Evolutionary conservation across 2,329 filamentous ascomycete genomes (phyloP).

Genomic region (Metarhizium guizhouense): DNA sequence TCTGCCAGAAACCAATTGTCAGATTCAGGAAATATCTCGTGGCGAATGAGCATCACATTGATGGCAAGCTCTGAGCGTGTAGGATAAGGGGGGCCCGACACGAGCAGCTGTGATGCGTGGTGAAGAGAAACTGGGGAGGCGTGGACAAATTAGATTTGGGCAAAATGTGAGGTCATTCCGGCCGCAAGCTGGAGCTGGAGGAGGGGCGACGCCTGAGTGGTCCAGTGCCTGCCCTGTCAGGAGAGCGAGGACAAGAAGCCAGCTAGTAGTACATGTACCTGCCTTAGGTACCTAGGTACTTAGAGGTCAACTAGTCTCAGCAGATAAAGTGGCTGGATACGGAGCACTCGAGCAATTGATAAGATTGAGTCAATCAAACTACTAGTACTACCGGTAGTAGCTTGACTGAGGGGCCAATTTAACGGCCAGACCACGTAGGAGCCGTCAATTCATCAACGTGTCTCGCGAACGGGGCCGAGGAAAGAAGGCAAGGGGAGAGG

Average conservation of each 20-base stretch:
- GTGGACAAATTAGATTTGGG: not conserved
- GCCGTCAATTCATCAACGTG: conserved; percentile 1
- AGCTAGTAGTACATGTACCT: too few relatives aligned
- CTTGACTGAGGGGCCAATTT: not conserved
- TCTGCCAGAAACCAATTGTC: not conserved
- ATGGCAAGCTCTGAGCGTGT: not conserved
- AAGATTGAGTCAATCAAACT: too few relatives aligned
- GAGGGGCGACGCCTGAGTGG: not conserved
- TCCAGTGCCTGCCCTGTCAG: too few relatives aligned
- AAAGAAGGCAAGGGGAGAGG: not conserved
- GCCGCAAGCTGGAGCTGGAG: not conserved
- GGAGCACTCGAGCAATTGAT: not conserved
- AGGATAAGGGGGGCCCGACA: not conserved
- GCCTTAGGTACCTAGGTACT: too few relatives aligned
- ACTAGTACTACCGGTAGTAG: too few relatives aligned
- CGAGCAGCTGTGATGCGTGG: not conserved
- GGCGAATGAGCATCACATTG: not conserved
- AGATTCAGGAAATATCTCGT: not conserved
- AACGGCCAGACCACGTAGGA: not conserved
- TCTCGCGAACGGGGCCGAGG: not conserved
- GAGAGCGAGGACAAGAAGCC: too few relatives aligned
- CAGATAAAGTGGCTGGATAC: not conserved
- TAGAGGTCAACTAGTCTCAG: not conserved
- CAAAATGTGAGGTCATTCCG: conserved; percentile 2
- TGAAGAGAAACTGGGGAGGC: not conserved